Evolutionary conservation across 306 rosid genomes (phyloP), one percentile per base, ranked within the genome.

Genomic region (Pyrus bretschneideri): DNA sequence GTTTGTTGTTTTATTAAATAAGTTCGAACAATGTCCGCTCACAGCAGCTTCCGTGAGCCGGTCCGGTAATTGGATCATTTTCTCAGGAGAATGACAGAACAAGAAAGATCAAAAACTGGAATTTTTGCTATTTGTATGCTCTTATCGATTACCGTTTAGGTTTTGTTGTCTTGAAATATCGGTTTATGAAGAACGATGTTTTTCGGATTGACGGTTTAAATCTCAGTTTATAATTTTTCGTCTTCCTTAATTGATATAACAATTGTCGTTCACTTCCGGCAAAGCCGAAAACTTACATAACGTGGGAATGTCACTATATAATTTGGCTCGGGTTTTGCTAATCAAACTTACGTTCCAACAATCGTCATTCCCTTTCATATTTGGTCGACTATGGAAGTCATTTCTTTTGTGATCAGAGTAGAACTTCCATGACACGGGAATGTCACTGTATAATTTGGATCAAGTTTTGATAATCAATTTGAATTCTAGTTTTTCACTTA

Each of bases 1-100:
- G 70, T 31, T 51, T 40, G 69, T 69, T 29, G 7, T 64, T 59
- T 67, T 64, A 30, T 64, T 71, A 4, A 83, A 76, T 83, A 79
- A 83, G 81, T 67, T 67, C 11, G 54, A 70, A 76, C 76, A 6
- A 4, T 61, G 78, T 19, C 5, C 21, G 45, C 70, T 29, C 70
- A 11, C 58, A 10, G 68, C 42, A 17, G 25, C 69, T 38, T 54
- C 42, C 19, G 67, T 72, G 29, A 9, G 68, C 8, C 18, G 17
- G 57, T 44, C 5, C 29, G 45, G 45, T 30, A 4, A 73, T 73
- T 29, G 25, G 70, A 65, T 65, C 49, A 65, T 22, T 33, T 25
- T 66, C 70, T 19, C 18, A 23, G 64, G 38, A 60, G 63, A 30
- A 25, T 60, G 49, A 72, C 62, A 35, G 72, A 29, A 70, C 55